Percentiles rank a stretch among this genome's conserved stretches.
Evolutionary conservation across 73 alveolate genomes (phyloP).

Genomic region (Paramecium sonneborni): DNA sequence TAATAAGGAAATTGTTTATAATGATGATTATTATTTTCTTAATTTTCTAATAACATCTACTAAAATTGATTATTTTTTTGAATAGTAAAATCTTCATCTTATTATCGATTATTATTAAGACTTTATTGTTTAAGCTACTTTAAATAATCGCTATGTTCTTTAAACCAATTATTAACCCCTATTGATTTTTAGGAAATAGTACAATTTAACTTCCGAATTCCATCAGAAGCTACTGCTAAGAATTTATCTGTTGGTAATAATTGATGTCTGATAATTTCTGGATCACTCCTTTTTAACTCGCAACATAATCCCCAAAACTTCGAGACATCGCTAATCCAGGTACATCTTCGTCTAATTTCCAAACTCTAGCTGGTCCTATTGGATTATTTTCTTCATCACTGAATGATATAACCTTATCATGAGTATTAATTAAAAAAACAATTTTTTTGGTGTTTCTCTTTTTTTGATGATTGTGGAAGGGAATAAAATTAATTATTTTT

Average conservation of each 20-base stretch:
- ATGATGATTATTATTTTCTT: background rate
- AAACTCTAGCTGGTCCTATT: slow-evolving; percentile 86
- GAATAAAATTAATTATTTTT: too few species aligned
- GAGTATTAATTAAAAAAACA: too few species aligned
- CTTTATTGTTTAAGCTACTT: background rate
- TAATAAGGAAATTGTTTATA: background rate
- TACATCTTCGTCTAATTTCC: slow-evolving; percentile 81
- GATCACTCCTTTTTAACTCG: slow-evolving; percentile 85
- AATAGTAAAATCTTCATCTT: slow-evolving; percentile 13
- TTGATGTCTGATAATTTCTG: slow-evolving; percentile 72
- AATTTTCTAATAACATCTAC: background rate
- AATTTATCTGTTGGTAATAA: slow-evolving; percentile 74
- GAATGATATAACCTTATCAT: slow-evolving; percentile 80
- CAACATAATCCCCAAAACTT: slow-evolving; percentile 86
- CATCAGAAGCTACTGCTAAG: slow-evolving; percentile 83
- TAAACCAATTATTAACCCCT: slow-evolving; percentile 18
- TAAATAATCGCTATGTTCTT: background rate
- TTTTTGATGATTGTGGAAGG: too few species aligned
- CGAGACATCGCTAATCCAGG: slow-evolving; percentile 90
- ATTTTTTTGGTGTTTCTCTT: too few species aligned
- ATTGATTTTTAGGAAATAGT: background rate
- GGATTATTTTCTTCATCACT: slow-evolving; percentile 87
- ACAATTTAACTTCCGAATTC: slow-evolving; percentile 81
- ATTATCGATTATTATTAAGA: background rate
- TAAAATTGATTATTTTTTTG: background rate